Evolutionary conservation across 306 rosid species (phyloP), one percentile per base, ranked within the genome.

Genomic region (Castanea mollissima): DNA sequence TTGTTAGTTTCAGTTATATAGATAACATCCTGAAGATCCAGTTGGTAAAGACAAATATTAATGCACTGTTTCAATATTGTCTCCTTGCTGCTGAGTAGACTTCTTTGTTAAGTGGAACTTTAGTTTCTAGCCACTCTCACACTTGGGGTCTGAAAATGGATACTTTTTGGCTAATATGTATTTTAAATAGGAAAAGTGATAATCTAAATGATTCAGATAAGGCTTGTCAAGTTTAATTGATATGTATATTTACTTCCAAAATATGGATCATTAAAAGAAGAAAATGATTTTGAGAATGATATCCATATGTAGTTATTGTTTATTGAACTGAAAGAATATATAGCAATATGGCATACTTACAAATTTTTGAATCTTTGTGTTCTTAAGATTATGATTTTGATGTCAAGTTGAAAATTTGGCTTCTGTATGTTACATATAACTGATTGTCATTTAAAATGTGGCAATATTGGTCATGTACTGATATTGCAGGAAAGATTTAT

Each of bases 401-500:
- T 29, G 19, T 32, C 18, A 18, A 32, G 71, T 32, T 65, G 12
- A 65, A 65, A 65, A 32, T 31, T 32, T 15, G 23, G 2, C 46
- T 32, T 65, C 18, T 15, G 19, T 31, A 10, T 65, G 71, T 65
- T 41, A 65, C 34, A 65, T 32, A 65, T 65, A 32, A 44, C 23
- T 65, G 71, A 32, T 23, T 32, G 23, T 32, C 46, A 65, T 65
- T 32, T 32, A 16, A 18, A 11, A 31, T 19, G 13, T 41, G 46
- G 46, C 35, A 32, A 65, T 74, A 77, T 38, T 23, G 31, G 29
- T 73, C 23, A 67, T 19, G 51, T 34, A 2, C 27, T 19, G 9
- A 34, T 18, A 67, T 67, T 67, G 6, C 52, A 34, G 51, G 54
- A 81, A 21, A 74, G 73, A 71, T 55, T 23, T 32, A 31, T 73